Evolutionary conservation across 495 filamentous ascomycete species (phyloP), one percentile per base, ranked within the genome.

Genomic region (Podospora anserina): DNA sequence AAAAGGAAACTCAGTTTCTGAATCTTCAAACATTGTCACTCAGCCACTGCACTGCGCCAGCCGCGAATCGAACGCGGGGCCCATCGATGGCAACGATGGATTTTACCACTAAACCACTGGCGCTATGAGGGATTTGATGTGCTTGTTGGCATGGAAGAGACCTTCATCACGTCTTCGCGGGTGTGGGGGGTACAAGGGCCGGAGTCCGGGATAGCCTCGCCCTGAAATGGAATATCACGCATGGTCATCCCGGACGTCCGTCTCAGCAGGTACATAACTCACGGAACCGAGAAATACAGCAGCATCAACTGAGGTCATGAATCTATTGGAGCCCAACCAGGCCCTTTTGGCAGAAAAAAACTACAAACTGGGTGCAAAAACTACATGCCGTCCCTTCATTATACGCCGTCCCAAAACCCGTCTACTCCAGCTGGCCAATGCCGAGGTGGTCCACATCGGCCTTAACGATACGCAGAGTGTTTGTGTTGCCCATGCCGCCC

Each of bases 401-500:
- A 63, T 63, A 23, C 61, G 15, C 13, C 28, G 60, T 34, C 49
- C 30, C 9, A 64, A 23, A 63, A 7, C 44, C 58, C 63, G 62
- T 63, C 19, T 64, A 55, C 34, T 34, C n/a, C 30, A 66, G 49
- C 70, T 73, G 69, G 13, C 76, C 79, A 66, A 83, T 73, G 57
- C 84, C 84, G 27, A 87, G 79, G 70, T 82, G 75, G 23, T 81
- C 75, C 6, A 82, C 76, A 69, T 87, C 85, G 26, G 85, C 85
- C 78, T 83, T 85, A 70, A 87, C 83, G 59, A 87, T 83, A 68
- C 85, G 85, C 69, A 86, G 78, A 27, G 95, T 98, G 84, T 98
- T 99, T 71, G 95, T 99, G 85, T 99, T 94, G 70, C 95, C 95
- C 89, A 93, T 91, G 65, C 95, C 96, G 73, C 95, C 95, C 75